A percentile compares a stretch with the other conserved stretches of the same genome.
These are phyloP conservation scores for Pythium brassicae DNA, from an alignment of 352 stramenopile genomes.

Conservation along the genomic window DNA sequence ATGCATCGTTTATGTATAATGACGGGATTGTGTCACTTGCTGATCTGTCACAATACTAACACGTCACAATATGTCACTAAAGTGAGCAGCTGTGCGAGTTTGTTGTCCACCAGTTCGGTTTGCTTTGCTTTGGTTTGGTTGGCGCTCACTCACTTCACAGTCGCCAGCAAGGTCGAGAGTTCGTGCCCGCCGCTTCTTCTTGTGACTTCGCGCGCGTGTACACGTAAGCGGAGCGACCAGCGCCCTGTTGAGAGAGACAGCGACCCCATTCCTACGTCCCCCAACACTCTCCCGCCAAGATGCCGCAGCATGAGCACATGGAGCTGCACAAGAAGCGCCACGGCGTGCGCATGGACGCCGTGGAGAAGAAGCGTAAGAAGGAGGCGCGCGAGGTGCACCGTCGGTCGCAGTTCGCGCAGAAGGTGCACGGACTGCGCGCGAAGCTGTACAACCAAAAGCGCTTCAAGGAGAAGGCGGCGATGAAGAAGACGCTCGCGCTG, in stretches of 20 bases:
- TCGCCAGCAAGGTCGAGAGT: too few species aligned
- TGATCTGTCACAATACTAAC: too few species aligned
- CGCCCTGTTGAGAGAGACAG: neutral
- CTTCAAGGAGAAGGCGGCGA: conserved; percentile 99
- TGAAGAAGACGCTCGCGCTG: conserved; percentile 99
- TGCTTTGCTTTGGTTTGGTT: too few species aligned
- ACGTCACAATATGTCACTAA: too few species aligned
- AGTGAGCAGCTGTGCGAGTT: too few species aligned
- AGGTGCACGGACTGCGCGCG: conserved; percentile 97
- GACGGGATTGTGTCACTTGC: too few species aligned
- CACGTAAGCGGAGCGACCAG: too few species aligned
- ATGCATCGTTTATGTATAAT: too few species aligned
- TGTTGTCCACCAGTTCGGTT: too few species aligned
- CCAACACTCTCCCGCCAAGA: conserved; percentile 33
- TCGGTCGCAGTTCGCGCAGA: conserved; percentile 97
- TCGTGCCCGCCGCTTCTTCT: too few species aligned
- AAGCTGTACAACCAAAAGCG: conserved; percentile 99
- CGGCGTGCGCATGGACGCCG: conserved; percentile 96
- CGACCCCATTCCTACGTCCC: neutral
- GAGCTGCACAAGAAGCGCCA: conserved; percentile 99
- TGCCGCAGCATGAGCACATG: conserved; percentile 99
- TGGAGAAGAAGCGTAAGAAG: conserved; percentile 97
- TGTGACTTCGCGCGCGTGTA: too few species aligned
- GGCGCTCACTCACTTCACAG: too few species aligned
- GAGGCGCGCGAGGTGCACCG: conserved; percentile 98